Conservation (phyloP, 2,329 filamentous ascomycete species). For the Cryoendolithus antarcticus region DNA sequence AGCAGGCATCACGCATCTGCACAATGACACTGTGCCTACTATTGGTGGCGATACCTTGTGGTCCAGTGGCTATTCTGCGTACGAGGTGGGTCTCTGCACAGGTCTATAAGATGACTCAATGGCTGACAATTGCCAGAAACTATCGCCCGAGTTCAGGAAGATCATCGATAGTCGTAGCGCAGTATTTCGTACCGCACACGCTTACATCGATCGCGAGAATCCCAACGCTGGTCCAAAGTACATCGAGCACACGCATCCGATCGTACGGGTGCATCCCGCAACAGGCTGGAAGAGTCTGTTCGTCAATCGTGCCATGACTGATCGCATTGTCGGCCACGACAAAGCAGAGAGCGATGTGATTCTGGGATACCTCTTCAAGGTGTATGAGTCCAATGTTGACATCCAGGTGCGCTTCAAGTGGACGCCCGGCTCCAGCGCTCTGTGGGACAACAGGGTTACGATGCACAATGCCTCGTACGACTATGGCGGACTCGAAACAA, state of each 20-base stretch:
- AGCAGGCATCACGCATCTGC: conserved; percentile 37
- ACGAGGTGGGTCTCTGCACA: conserved; percentile 32
- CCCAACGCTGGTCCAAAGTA: conserved; percentile 50
- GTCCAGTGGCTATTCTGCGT: conserved; percentile 58
- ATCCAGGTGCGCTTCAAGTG: conserved; percentile 62
- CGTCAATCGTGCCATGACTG: conserved; percentile 60
- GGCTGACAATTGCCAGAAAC: conserved; percentile 31
- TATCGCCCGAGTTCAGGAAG: conserved; percentile 56
- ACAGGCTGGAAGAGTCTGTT: conserved; percentile 64
- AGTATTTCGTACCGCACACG: conserved; percentile 53
- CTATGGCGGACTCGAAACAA: conserved; percentile 52
- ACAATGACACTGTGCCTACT: conserved; percentile 42
- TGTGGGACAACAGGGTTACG: conserved; percentile 54
- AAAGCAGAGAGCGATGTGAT: conserved; percentile 57
- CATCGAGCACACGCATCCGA: conserved; percentile 55
- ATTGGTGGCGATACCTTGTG: conserved; percentile 61
- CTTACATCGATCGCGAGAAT: conserved; percentile 53
- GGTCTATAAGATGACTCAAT: no score
- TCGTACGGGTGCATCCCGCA: conserved; percentile 59
- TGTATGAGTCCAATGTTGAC: conserved; percentile 56
- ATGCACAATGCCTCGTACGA: conserved; percentile 67
- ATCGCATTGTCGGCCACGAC: conserved; percentile 56
- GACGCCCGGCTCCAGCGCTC: conserved; percentile 52
- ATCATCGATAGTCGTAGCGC: conserved; percentile 56
- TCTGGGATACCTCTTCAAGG: conserved; percentile 53